Evolutionary conservation across 164 flowering plant species (phyloP), one percentile per base, ranked within the genome.

Genomic region (Dillenia turbinata): DNA sequence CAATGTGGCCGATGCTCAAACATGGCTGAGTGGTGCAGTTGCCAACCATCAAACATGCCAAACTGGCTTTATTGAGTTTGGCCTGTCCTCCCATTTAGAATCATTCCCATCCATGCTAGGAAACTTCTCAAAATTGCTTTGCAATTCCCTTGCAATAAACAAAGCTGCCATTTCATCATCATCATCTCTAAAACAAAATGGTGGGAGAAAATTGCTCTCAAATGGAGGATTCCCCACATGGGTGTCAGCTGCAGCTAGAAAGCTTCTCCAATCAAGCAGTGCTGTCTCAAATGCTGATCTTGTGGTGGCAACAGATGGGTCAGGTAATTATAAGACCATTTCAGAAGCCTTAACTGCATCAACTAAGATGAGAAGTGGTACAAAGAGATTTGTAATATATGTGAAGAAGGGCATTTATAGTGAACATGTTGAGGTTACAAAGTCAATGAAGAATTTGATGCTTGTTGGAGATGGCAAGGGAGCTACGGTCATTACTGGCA

Each of bases 281-380:
- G 45, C 61, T 9, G 50, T 70, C 0, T 12, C 58, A 1, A 49
- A 56, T 24, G 86, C 81, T 10, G 82, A 84, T 63, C 6, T 88
- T 2, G 83, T 81, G 57, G 94, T 88, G 60, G 87, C 90, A 0
- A 67, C 72, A 62, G 90, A 88, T 61, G 94, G 94, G 13, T 71
- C 82, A 0, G 89, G 94, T 1, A 49, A 80, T 54, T 88, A 65
- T 56, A 76, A 58, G 70, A 84, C 86, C 60, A 79, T 88, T 4
- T 57, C 80, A 0, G 85, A 79, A 62, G 94, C 87, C 3, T 62
- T 88, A 50, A 74, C 70, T 1, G 78, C 86, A 0, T 65, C 83
- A 8, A 57, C 40, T 10, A 66, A 66, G 9, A 59, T 51, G 2
- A 62, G 72, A 5, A 77, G 79, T 14, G 24, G n/a, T 1, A 54